Conservation (phyloP, 148 eudicot species). For the Selenicereus undatus region DNA sequence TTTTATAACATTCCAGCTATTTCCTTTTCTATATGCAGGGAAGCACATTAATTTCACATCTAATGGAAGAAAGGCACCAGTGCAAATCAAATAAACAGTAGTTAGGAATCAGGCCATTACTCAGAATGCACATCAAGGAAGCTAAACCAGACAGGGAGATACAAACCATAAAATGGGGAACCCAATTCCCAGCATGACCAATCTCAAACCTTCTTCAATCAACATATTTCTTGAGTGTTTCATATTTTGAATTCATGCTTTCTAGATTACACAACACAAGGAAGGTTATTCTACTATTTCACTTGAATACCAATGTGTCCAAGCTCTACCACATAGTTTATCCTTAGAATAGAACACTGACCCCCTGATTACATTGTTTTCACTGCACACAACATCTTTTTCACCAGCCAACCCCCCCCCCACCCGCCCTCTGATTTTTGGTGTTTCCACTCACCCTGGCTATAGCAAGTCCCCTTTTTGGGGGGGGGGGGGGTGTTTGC, state of each 20-base stretch:
- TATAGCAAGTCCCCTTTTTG: no score
- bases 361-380: no score
- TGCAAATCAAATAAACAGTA: not conserved
- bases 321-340: no score
- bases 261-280: not conserved
- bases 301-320: no score
- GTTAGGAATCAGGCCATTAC: not conserved
- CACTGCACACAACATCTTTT: no score
- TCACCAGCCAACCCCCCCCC: no score
- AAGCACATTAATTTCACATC: no score
- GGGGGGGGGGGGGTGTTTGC: no score
- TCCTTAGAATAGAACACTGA: no score
- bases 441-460: no score
- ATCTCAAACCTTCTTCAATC: not conserved
- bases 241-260: not conserved
- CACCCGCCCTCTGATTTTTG: no score
- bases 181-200: not conserved
- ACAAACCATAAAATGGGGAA: not conserved
- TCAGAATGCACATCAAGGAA: not conserved
- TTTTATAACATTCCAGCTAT: not conserved
- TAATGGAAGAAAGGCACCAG: not conserved
- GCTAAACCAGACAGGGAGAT: not conserved
- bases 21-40: not conserved
- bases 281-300: not conserved
- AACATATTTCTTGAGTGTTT: not conserved